Evolutionary conservation across 306 rosid species (phyloP), one percentile per base, ranked within the genome.

Genomic region (Begonia peltatifolia): DNA sequence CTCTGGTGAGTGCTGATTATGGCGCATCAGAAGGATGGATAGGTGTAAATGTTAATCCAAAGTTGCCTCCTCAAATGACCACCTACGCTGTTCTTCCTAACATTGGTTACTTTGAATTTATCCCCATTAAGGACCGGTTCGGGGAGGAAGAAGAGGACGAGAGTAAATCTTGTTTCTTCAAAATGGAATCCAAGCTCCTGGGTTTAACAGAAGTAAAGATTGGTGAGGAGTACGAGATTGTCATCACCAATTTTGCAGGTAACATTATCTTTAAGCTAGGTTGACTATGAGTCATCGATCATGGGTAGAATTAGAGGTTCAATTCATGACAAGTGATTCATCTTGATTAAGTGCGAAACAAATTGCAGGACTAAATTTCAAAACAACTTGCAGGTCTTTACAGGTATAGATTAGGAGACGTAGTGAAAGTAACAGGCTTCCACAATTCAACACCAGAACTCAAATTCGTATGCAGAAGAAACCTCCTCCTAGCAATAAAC

Each of bases 11-110:
- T 68, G 97, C 85, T 43, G 97, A 83, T 1, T 90, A 90, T 69
- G 97, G 97, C 7, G 82, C 97, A 10, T 85, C 95, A 12, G 97
- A 90, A 83, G 79, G 97, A 50, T 90, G 97, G 97, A 90, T 90
- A 18, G 97, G 97, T 50, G 87, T 76, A 18, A 85, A 85, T 60
- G 73, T 85, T 65, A 90, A 90, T 51, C 94, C 97, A 11, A 54
- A 47, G 64, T 63, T 80, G n/a, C 71, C 80, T 1, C 92, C 97
- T 1, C 94, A 90, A 59, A 53, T 68, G 9, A 94, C 82, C 6
- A 76, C 92, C n/a, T 90, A 80, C 44, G 82, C 94, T 0, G 95
- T 85, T 11, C 68, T 90, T 2, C 97, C 97, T 0, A 80, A 94
- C 35, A 80, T 90, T 60, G 80, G 95, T 20, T 90, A 90, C 87